Percentiles rank a stretch among this genome's conserved stretches.
Conservation (phyloP, 2,329 filamentous ascomycete species). For the Neopestalotiopsis sp. region DNA sequence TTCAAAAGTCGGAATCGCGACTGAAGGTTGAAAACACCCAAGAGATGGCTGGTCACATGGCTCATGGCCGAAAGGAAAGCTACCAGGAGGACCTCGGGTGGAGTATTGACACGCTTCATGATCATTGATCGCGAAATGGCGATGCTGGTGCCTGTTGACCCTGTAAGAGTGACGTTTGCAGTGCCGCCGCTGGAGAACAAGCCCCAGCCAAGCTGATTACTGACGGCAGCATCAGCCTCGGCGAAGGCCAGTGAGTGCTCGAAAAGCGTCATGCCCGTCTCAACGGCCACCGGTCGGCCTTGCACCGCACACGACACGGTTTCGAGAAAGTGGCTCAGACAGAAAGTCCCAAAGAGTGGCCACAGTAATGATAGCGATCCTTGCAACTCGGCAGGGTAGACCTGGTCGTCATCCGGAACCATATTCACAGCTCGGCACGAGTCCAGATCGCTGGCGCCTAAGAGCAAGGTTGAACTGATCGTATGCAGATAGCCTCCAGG, state of each 20-base stretch:
- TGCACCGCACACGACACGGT: slow-evolving; percentile 88
- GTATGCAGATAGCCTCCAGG: slow-evolving; percentile 74
- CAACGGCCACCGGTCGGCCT: slow-evolving; percentile 77
- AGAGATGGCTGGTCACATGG: slow-evolving; percentile 81
- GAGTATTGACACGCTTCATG: slow-evolving; percentile 81
- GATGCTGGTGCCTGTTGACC: slow-evolving; percentile 44
- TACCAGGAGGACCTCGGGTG: slow-evolving; percentile 86
- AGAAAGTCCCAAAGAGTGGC: slow-evolving; percentile 74
- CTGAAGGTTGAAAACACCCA: slow-evolving; percentile 83
- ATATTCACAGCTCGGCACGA: slow-evolving; percentile 81
- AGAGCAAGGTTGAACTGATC: slow-evolving; percentile 73
- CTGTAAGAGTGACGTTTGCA: slow-evolving; percentile 49
- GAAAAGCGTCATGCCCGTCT: slow-evolving; percentile 95
- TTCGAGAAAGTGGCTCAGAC: slow-evolving; percentile 85
- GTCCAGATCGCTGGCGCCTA: slow-evolving; percentile 74
- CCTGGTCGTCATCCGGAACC: slow-evolving; percentile 61
- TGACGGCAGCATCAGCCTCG: slow-evolving; percentile 89
- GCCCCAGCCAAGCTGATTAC: slow-evolving; percentile 77
- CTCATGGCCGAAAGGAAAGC: slow-evolving; percentile 89
- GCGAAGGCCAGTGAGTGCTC: slow-evolving; percentile 96
- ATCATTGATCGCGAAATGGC: slow-evolving; percentile 70
- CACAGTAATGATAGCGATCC: slow-evolving; percentile 82
- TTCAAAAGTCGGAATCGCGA: slow-evolving; percentile 81
- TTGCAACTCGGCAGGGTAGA: slow-evolving; percentile 59
- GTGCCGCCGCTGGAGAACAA: slow-evolving; percentile 57